These are phyloP conservation scores for Thielaviopsis euricoi DNA, from an alignment of 2,329 filamentous ascomycete genomes.

Conservation along the genomic window DNA sequence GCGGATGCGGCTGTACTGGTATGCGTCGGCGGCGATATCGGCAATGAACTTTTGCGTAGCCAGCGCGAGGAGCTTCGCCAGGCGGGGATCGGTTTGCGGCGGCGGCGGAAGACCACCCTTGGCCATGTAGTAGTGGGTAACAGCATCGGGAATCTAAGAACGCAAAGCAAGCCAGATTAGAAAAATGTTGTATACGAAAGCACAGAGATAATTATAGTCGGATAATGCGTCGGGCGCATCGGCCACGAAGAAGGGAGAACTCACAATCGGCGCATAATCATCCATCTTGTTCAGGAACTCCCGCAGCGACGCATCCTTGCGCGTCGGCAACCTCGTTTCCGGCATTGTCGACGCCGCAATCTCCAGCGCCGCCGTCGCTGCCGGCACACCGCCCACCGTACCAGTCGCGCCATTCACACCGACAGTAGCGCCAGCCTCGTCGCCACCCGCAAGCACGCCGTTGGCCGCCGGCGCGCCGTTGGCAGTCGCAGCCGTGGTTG, in stretches of 20 bases:
- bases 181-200: neutral
- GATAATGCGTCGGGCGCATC: neutral
- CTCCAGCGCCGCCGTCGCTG: constrained; percentile 23
- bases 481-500: constrained; percentile 57
- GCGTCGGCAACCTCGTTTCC: constrained; percentile 52
- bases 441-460: constrained; percentile 66
- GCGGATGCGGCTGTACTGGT: constrained; percentile 92
- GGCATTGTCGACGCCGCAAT: constrained; percentile 26
- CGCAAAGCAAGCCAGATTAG: neutral
- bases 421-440: constrained; percentile 33
- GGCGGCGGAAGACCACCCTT: constrained; percentile 87
- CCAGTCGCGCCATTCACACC: constrained; percentile 8
- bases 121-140: constrained; percentile 96
- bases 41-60: constrained; percentile 99
- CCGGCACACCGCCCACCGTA: constrained; percentile 23
- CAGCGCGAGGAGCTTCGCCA: constrained; percentile 83
- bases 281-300: constrained; percentile 96
- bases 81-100: constrained; percentile 73
- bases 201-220: neutral
- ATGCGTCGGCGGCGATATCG: constrained; percentile 91
- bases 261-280: constrained; percentile 89
- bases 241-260: constrained; percentile 23
- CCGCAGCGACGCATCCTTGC: constrained; percentile 82
- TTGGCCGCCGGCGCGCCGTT: constrained; percentile 39
- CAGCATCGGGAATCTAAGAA: constrained; percentile 78